Evolutionary conservation across 371 early-diverging fungal genomes (phyloP), one percentile per base, ranked within the genome.

Genomic region (Mortierella sp.): DNA sequence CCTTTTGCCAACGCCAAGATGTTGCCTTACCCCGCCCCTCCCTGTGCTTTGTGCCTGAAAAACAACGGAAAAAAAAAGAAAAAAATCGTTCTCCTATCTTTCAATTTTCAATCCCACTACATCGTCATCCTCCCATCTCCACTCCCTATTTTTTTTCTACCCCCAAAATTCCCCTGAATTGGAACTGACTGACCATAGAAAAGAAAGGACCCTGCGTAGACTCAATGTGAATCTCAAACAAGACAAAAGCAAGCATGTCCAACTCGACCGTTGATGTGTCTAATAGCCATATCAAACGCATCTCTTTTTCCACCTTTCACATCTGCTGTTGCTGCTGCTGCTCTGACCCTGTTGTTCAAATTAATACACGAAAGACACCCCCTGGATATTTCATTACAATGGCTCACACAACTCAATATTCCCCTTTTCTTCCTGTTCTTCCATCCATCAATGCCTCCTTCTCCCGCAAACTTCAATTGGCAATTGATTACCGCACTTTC

Each of bases 251-350:
- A 55, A 14, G 2, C 26, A 16, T n/a, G n/a, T n/a, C n/a, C n/a
- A n/a, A n/a, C n/a, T n/a, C 34, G 55, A 55, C 55, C 55, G 55
- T 55, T 55, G 55, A 55, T 55, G 55, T 29, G 26, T 31, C 55
- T 31, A 55, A 29, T 31, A 31, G 16, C 55, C 55, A 31, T 55
- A 14, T n/a, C n/a, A n/a, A n/a, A n/a, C n/a, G n/a, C 31, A 13
- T 31, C 14, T 11, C 1, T 31, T 55, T 5, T 10, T 55, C 31
- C 31, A 55, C 31, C 26, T 11, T 8, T 6, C 19, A 11, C 52
- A 2, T 11, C 8, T 53, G 26, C 24, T 53, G 9, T 26, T 53
- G 19, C n/a, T n/a, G 24, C 11, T 26, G 26, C 29, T 53, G 19
- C 50, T 48, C n/a, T n/a, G 6, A 45, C 50, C 3, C n/a, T 48